Percentiles rank a stretch among this genome's conserved stretches.
Conservation (phyloP, 2,329 filamentous ascomycete genomes). For the Diaporthe citri region DNA sequence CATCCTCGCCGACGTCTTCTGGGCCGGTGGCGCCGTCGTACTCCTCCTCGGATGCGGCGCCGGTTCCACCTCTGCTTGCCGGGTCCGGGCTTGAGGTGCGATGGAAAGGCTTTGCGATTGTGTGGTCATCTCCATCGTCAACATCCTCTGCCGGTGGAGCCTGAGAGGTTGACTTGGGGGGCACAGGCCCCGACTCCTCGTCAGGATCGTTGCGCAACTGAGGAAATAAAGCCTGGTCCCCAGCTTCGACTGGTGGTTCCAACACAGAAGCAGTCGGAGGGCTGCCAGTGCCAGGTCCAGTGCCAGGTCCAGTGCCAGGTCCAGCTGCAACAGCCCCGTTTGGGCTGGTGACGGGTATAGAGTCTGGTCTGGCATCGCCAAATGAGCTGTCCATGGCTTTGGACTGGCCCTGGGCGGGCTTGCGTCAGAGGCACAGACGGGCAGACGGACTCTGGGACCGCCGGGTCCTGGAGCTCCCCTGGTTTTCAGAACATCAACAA, state of each 20-base stretch:
- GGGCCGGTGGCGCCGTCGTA: slow-evolving; percentile 43
- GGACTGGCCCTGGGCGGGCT: background rate
- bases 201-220: slow-evolving; percentile 38
- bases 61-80: slow-evolving; percentile 45
- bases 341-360: slow-evolving; percentile 31
- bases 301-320: slow-evolving; percentile 2
- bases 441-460: slow-evolving; percentile 12
- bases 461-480: background rate
- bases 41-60: slow-evolving; percentile 42
- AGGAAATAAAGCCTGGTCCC: slow-evolving; percentile 30
- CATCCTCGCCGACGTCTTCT: slow-evolving; percentile 50
- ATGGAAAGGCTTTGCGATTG: slow-evolving; percentile 69
- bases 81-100: slow-evolving; percentile 67
- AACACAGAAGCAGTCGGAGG: slow-evolving; percentile 24
- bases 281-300: background rate
- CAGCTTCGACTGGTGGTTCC: slow-evolving; percentile 21
- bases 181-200: slow-evolving; percentile 41
- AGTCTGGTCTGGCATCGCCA: slow-evolving; percentile 39
- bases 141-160: slow-evolving; percentile 52
- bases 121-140: slow-evolving; percentile 70
- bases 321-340: slow-evolving; percentile 26
- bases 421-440: background rate
- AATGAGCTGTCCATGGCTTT: slow-evolving; percentile 38
- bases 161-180: slow-evolving; percentile 43
- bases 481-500: slow-evolving; percentile 1